Conservation (phyloP, 2,329 filamentous ascomycete species). For the Fusarium sarcochroum region DNA sequence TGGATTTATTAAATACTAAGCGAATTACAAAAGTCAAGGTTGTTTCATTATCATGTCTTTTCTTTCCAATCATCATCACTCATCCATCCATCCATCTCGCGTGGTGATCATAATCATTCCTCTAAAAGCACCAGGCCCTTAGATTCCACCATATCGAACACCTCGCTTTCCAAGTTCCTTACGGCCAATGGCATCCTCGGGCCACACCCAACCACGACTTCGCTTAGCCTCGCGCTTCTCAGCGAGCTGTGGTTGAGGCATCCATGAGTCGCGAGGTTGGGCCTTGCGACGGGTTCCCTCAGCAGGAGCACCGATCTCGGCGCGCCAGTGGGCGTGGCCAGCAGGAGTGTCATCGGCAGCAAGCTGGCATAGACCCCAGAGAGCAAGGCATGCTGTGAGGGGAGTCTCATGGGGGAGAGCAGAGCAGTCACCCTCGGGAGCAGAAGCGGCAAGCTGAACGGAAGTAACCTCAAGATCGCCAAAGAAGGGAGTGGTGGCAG, state of each 20-base stretch:
- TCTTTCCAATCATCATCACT: constrained; percentile 31
- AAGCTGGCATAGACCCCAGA: constrained; percentile 84
- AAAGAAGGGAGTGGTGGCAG: constrained; percentile 80
- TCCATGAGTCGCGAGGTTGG: constrained; percentile 79
- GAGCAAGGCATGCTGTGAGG: constrained; percentile 79
- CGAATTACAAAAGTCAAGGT: constrained; percentile 22
- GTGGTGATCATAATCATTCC: constrained; percentile 25
- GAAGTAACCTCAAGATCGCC: constrained; percentile 85
- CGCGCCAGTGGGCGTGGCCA: constrained; percentile 74
- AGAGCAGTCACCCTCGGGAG: constrained; percentile 48
- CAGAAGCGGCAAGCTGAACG: constrained; percentile 67
- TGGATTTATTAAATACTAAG: constrained; percentile 32
- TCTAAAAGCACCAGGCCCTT: constrained; percentile 25
- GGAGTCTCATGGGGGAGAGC: constrained; percentile 58
- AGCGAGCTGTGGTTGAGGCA: constrained; percentile 78
- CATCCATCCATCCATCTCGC: constrained; percentile 22
- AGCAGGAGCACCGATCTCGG: constrained; percentile 81
- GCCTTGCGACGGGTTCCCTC: constrained; percentile 80
- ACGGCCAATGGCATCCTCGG: constrained; percentile 79
- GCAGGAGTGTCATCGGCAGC: constrained; percentile 68
- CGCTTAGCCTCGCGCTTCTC: constrained; percentile 85
- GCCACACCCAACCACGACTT: constrained; percentile 80
- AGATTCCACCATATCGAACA: constrained; percentile 66
- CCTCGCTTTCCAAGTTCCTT: constrained; percentile 79
- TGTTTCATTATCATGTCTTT: constrained; percentile 36